These are phyloP conservation scores for Fusarium poae DNA, from an alignment of 2,329 filamentous ascomycete species.

Conservation along the genomic window DNA sequence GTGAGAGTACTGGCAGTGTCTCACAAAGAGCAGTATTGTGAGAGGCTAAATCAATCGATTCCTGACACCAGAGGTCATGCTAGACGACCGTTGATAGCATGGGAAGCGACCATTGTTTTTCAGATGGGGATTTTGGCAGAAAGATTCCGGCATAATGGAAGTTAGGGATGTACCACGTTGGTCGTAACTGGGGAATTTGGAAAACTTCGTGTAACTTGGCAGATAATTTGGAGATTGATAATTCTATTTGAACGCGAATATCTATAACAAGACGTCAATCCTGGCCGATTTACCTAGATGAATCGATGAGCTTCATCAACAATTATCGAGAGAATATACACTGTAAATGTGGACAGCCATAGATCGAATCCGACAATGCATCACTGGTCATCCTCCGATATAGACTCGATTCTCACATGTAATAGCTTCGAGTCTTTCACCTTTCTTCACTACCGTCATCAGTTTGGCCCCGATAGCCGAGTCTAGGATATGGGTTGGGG, in stretches of 20 bases:
- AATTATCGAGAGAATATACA: not conserved
- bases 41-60: not conserved
- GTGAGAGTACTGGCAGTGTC: not conserved
- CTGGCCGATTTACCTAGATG: accelerated
- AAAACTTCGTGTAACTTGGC: not conserved
- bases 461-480: not conserved
- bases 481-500: slow-evolving; percentile 24
- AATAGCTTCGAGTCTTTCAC: not conserved
- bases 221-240: not conserved
- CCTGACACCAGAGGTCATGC: no score
- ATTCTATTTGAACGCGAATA: not conserved
- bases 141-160: accelerated
- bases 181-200: not conserved
- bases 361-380: not conserved
- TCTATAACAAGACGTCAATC: not conserved
- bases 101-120: not conserved
- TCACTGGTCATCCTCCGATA: accelerated
- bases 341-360: not conserved
- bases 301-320: not conserved
- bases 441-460: accelerated
- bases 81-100: not conserved
- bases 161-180: accelerated
- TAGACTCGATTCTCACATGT: not conserved
- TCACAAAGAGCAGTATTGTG: accelerated
- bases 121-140: not conserved